Evolutionary conservation across 116 monocot genomes (phyloP).

Genomic region (Posidonia oceanica): DNA sequence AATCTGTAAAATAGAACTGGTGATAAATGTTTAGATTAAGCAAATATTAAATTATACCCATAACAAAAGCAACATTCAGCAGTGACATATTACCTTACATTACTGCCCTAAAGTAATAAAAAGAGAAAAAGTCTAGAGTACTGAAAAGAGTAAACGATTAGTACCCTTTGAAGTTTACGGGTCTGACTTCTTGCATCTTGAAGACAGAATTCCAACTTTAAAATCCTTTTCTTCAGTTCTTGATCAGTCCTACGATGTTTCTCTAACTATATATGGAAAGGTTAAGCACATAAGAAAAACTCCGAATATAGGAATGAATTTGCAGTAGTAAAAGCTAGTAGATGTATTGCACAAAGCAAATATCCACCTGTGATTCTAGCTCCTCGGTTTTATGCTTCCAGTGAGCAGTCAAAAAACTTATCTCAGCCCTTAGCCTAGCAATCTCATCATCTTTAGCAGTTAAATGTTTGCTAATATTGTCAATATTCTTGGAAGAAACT

Average conservation of each 20-base stretch:
- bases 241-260: constrained; percentile 73
- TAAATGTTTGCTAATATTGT: constrained; percentile 59
- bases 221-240: constrained; percentile 83
- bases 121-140: too few species aligned
- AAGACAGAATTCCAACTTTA: constrained; percentile 90
- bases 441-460: constrained; percentile 71
- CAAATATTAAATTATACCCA: too few species aligned
- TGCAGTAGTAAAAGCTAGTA: neutral
- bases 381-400: constrained; percentile 87
- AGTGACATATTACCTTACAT: too few species aligned
- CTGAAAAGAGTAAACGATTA: too few species aligned
- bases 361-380: constrained; percentile 55
- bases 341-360: neutral
- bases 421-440: constrained; percentile 67
- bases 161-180: constrained; percentile 87
- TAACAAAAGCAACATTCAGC: too few species aligned
- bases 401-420: constrained; percentile 63
- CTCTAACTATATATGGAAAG: constrained; percentile 37
- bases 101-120: too few species aligned
- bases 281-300: neutral
- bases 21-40: too few species aligned
- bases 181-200: constrained; percentile 71
- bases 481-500: constrained; percentile 61
- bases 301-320: neutral
- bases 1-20: too few species aligned